Evolutionary conservation across 2,329 filamentous ascomycete genomes (phyloP).

Genomic region (Emergomyces orientalis): DNA sequence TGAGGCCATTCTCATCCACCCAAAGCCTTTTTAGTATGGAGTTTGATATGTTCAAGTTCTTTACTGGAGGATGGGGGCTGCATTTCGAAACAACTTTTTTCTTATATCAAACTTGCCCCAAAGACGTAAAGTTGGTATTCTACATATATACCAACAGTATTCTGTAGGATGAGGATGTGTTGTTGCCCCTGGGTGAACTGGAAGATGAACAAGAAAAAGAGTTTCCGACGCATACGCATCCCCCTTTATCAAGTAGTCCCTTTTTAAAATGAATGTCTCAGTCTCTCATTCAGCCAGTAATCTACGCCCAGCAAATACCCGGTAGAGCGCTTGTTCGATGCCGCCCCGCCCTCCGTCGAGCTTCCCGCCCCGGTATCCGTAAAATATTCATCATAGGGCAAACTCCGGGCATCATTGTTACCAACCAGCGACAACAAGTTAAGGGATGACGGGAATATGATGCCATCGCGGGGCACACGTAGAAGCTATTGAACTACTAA

Average conservation of each 20-base stretch:
- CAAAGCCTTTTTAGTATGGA: too few species aligned
- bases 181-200: too few species aligned
- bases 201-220: too few species aligned
- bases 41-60: too few species aligned
- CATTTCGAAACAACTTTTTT: too few species aligned
- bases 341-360: too few species aligned
- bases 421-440: background rate
- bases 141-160: too few species aligned
- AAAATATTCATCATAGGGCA: background rate
- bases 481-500: background rate
- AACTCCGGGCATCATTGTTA: background rate
- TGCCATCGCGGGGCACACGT: background rate
- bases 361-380: background rate
- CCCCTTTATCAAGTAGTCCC: background rate
- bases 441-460: background rate
- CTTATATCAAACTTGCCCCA: too few species aligned
- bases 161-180: too few species aligned
- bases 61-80: too few species aligned
- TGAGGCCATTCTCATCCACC: too few species aligned
- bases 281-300: background rate
- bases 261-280: background rate
- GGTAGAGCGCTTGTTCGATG: background rate
- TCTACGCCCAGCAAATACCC: background rate
- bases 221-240: background rate
- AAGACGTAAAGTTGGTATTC: too few species aligned